Percentiles rank a stretch among this genome's conserved stretches.
Evolutionary conservation across 2,329 filamentous ascomycete species (phyloP).

Genomic region (Lasiodiplodia sp.): DNA sequence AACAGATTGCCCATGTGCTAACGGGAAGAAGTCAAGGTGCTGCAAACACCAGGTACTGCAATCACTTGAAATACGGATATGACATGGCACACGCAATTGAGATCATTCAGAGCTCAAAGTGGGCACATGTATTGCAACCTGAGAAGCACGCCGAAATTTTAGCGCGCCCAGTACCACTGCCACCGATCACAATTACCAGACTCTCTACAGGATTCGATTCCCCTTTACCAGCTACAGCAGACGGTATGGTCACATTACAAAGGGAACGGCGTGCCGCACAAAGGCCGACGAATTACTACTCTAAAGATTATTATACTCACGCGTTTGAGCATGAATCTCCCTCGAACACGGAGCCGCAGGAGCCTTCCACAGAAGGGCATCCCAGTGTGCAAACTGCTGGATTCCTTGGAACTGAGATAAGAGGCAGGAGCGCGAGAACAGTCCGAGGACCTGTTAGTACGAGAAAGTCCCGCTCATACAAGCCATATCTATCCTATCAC

Average conservation of each 20-base stretch:
- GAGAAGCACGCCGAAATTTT: conserved; percentile 2
- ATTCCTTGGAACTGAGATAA: not conserved
- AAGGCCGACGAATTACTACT: conserved; percentile 4
- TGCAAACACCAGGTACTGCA: conserved; percentile 41
- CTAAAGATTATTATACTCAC: conserved; percentile 8
- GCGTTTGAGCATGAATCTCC: conserved; percentile 37
- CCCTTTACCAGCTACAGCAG: not conserved
- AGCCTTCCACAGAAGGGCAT: not conserved
- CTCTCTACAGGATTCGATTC: not conserved
- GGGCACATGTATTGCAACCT: conserved; percentile 17
- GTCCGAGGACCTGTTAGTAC: not conserved
- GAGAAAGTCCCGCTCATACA: not conserved
- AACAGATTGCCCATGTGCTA: conserved; percentile 45
- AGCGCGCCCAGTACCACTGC: not conserved
- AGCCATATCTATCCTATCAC: conserved; percentile 37
- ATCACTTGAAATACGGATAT: conserved; percentile 29
- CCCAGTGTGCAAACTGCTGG: not conserved
- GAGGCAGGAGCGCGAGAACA: not conserved
- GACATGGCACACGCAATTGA: conserved; percentile 36
- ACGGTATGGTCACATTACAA: not conserved
- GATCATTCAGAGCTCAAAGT: conserved; percentile 32
- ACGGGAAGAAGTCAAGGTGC: conserved; percentile 39
- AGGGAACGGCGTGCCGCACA: conserved; percentile 15
- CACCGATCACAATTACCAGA: not conserved
- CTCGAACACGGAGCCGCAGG: not conserved